Conservation (phyloP, 1,139 yeast genomes). For the Saccharomyces hybrid region DNA sequence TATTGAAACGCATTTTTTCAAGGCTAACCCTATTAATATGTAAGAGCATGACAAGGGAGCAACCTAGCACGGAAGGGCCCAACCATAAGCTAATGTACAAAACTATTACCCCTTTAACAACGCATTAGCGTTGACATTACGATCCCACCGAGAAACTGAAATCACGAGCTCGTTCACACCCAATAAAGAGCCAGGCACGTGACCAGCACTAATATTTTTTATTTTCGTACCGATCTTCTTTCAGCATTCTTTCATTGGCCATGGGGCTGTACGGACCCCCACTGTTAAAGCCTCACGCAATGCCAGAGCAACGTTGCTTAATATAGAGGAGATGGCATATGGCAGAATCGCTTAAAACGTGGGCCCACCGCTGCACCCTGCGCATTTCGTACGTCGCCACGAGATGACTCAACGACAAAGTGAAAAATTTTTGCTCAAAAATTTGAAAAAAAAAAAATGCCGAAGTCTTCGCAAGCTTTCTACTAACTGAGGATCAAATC, state of each 20-base stretch:
- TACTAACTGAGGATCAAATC: neutral
- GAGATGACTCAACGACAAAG: neutral
- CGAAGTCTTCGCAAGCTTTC: neutral
- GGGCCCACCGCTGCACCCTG: slow-evolving; percentile 1
- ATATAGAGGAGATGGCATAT: neutral
- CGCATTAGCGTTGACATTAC: too few relatives aligned
- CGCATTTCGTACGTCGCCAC: neutral
- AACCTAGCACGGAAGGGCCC: too few relatives aligned
- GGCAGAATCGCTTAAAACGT: neutral
- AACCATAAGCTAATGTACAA: too few relatives aligned
- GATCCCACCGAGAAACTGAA: too few relatives aligned
- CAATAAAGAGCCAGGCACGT: neutral
- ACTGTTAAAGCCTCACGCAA: neutral
- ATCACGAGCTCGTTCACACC: too few relatives aligned
- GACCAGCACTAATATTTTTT: neutral
- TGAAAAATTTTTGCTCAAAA: neutral
- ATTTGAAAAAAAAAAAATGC: neutral
- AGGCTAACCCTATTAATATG: too few relatives aligned
- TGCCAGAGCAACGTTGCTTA: neutral
- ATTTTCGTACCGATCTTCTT: neutral
- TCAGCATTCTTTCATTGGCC: neutral
- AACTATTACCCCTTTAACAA: too few relatives aligned
- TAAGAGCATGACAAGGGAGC: too few relatives aligned
- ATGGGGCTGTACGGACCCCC: neutral
- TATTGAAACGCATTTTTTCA: too few relatives aligned